A percentile compares a stretch with the other conserved stretches of the same genome.
Evolutionary conservation across 192 early-diverging fungal species (phyloP).

Genomic region (Backusella parvicylindrica): DNA sequence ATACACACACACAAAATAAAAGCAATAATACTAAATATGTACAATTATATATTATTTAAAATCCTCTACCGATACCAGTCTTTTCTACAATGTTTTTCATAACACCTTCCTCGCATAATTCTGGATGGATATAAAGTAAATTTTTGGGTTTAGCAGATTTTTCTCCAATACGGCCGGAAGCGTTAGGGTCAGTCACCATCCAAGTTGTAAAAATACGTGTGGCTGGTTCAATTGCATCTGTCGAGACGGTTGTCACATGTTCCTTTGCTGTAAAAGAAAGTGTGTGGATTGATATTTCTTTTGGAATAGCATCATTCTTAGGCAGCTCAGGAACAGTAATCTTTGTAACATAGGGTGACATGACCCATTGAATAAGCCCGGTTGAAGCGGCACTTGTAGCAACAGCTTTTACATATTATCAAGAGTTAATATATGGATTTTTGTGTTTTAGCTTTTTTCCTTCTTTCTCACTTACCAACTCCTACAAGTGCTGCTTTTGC

Average conservation of each 20-base stretch:
- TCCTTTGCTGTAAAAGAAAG: slow-evolving; percentile 40
- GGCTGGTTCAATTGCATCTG: slow-evolving; percentile 46
- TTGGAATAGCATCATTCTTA: not conserved
- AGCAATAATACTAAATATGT: not conserved
- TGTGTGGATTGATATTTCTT: slow-evolving; percentile 32
- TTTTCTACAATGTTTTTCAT: slow-evolving; percentile 22
- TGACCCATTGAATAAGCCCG: slow-evolving; percentile 53
- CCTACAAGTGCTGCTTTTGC: slow-evolving; percentile 45
- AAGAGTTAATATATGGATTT: not conserved
- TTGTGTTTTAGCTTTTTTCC: not conserved
- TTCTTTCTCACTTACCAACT: slow-evolving; percentile 35
- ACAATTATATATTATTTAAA: slow-evolving; percentile 11
- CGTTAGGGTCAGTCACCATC: slow-evolving; percentile 37
- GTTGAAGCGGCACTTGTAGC: slow-evolving; percentile 55
- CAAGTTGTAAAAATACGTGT: slow-evolving; percentile 52
- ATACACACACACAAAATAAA: not conserved
- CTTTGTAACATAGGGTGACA: slow-evolving; percentile 55
- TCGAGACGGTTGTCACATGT: slow-evolving; percentile 45
- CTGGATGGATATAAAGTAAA: slow-evolving; percentile 46
- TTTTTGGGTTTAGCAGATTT: slow-evolving; percentile 37
- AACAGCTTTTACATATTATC: slow-evolving; percentile 32
- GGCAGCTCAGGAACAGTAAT: slow-evolving; percentile 28
- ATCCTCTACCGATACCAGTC: slow-evolving; percentile 17
- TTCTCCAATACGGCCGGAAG: slow-evolving; percentile 29
- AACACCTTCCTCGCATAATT: slow-evolving; percentile 33